Evolutionary conservation across 768 basidiomycete species (phyloP), one percentile per base, ranked within the genome.

Genomic region (Gelatoporia subvermispora): DNA sequence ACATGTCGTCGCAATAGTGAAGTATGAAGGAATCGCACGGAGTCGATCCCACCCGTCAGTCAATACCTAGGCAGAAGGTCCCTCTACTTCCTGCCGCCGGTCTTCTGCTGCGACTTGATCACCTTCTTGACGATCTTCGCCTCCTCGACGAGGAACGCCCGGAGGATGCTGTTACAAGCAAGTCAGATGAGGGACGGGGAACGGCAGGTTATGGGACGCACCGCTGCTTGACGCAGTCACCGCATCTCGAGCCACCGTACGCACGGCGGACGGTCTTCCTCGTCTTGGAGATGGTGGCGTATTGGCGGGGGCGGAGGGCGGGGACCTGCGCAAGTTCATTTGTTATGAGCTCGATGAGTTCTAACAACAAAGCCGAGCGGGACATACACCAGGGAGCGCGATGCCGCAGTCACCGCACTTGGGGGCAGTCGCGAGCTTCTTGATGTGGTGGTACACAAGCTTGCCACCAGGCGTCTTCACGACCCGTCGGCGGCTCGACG

Each of bases 81-180:
- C 17, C 17, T 48, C 49, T 60, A 64, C 59, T 64, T 64, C 56
- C 54, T 54, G 58, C 63, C 61, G 35, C 57, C 61, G 22, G 52
- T 48, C 59, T 69, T 77, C 68, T 81, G 73, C 71, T 90, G 91
- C 65, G 87, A 85, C 78, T 96, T 96, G 79, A 97, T 93, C 60
- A 98, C 95, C 74, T 82, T 87, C 85, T 99, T 99, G 66, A 99
- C 96, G 62, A 99, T 98, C 79, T 98, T 98, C 39, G 96, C 96
- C 77, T 99, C 96, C 78, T 98, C 96, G 35, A 99, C 90, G 52
- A 99, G 74, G 85, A 99, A 99, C 55, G 96, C 93, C 51, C 96
- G 90, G 60, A 98, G 86, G 61, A 99, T 94, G 55, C 96, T 97
- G 10, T 11, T 15, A 1, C 17, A 16, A 22, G 10, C 5, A 34